A percentile compares a stretch with the other conserved stretches of the same genome.
These are phyloP conservation scores for Hypholoma fasciculare DNA, from an alignment of 768 basidiomycete genomes.

Conservation along the genomic window DNA sequence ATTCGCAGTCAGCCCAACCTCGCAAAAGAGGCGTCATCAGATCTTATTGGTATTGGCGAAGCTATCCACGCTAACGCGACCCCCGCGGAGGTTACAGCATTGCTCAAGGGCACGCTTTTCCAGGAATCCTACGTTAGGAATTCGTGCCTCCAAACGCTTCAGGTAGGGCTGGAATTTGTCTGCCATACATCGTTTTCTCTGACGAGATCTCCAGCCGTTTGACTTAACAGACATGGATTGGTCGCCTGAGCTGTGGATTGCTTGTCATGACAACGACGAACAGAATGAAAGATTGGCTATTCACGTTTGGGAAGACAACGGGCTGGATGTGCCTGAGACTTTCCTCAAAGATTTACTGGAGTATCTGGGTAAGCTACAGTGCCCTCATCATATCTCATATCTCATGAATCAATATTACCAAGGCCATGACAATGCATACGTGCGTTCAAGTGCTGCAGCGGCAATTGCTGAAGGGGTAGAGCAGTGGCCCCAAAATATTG, in stretches of 20 bases:
- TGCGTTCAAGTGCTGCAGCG: slow-evolving; percentile 67
- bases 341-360: slow-evolving; percentile 57
- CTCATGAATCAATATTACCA: not conserved
- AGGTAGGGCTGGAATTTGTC: slow-evolving; percentile 44
- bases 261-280: slow-evolving; percentile 82
- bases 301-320: slow-evolving; percentile 94
- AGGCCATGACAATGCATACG: slow-evolving; percentile 84
- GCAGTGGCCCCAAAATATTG: slow-evolving; percentile 62
- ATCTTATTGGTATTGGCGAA: slow-evolving; percentile 79
- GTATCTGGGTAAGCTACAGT: slow-evolving; percentile 60
- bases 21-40: slow-evolving; percentile 79
- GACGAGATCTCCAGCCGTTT: slow-evolving; percentile 61
- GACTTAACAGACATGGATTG: slow-evolving; percentile 95
- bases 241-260: slow-evolving; percentile 86
- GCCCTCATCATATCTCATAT: not conserved
- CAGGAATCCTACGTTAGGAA: slow-evolving; percentile 88
- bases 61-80: slow-evolving; percentile 70
- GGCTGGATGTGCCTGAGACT: slow-evolving; percentile 77
- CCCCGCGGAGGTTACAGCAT: slow-evolving; percentile 57
- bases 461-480: slow-evolving; percentile 79
- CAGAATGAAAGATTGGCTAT: slow-evolving; percentile 83
- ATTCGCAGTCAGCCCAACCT: slow-evolving; percentile 79
- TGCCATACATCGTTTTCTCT: slow-evolving; percentile 1
- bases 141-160: slow-evolving; percentile 87
- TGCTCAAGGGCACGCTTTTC: slow-evolving; percentile 74